A percentile compares a stretch with the other conserved stretches of the same genome.
Evolutionary conservation across 495 filamentous ascomycete species (phyloP).

Genomic region (Margaritispora aquatica): DNA sequence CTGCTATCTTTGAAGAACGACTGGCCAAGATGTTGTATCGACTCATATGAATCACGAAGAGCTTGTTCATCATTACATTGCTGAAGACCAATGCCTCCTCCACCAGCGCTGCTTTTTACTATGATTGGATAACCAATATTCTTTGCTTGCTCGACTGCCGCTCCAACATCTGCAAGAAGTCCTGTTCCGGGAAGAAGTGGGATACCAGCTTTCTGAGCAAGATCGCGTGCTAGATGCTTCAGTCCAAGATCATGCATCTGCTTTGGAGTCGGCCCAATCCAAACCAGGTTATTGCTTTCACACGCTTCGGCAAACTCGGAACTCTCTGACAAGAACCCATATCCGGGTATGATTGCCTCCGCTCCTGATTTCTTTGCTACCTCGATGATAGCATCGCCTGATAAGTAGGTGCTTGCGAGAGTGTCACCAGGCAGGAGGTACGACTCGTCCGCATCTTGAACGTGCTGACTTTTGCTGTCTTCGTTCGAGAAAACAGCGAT

Average conservation of each 20-base stretch:
- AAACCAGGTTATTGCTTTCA: slow-evolving; percentile 78
- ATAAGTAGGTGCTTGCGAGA: slow-evolving; percentile 23
- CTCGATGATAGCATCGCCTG: background rate
- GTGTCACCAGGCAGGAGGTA: slow-evolving; percentile 37
- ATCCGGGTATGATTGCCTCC: slow-evolving; percentile 85
- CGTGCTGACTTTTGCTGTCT: slow-evolving; percentile 50
- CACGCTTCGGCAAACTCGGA: slow-evolving; percentile 78
- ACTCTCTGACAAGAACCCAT: slow-evolving; percentile 94
- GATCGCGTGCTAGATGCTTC: slow-evolving; percentile 39
- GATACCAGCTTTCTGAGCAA: background rate
- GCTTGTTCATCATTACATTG: slow-evolving; percentile 27
- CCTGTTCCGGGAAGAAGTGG: background rate
- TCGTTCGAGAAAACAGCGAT: slow-evolving; percentile 50
- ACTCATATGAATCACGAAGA: slow-evolving; percentile 35
- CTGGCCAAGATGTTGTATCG: slow-evolving; percentile 25
- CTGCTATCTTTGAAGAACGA: slow-evolving; percentile 13
- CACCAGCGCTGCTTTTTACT: slow-evolving; percentile 52
- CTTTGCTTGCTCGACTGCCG: background rate
- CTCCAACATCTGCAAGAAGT: background rate
- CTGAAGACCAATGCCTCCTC: slow-evolving; percentile 50
- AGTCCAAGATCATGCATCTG: slow-evolving; percentile 96
- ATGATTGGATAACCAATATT: slow-evolving; percentile 16
- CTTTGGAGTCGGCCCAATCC: slow-evolving; percentile 82
- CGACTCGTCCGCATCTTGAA: slow-evolving; percentile 43
- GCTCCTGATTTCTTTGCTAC: slow-evolving; percentile 55